Conservation (phyloP, 2,329 filamentous ascomycete species). For the Exophiala alcalophila region DNA sequence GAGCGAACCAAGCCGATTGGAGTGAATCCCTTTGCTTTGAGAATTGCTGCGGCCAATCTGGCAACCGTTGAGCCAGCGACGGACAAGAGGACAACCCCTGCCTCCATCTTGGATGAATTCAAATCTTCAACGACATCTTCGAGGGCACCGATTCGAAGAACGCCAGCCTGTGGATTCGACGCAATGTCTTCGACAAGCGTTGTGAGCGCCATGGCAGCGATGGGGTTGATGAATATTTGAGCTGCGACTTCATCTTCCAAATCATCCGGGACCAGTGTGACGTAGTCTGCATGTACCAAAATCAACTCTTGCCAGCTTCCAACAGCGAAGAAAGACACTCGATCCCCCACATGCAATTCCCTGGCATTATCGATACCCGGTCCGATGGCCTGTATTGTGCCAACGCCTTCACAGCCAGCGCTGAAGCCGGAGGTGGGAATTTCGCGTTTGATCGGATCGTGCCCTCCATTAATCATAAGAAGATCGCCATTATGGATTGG, state of each 20-base stretch:
- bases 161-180: neutral
- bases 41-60: neutral
- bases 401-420: slow-evolving; percentile 3
- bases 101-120: neutral
- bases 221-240: slow-evolving; percentile 6
- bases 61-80: slow-evolving; percentile 3
- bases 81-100: slow-evolving; percentile 5
- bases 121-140: neutral
- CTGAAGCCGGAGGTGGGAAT: slow-evolving; percentile 1
- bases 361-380: neutral
- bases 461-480: slow-evolving; percentile 3
- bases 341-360: neutral
- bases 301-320: slow-evolving; percentile 4
- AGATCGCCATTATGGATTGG: slow-evolving; percentile 8
- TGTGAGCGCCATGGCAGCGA: slow-evolving; percentile 2
- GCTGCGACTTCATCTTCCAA: slow-evolving; percentile 3
- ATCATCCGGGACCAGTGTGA: slow-evolving; percentile 2
- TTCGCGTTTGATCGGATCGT: slow-evolving; percentile 1
- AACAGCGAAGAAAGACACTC: slow-evolving; percentile 8
- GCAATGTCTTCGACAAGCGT: slow-evolving; percentile 1
- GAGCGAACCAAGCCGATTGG: slow-evolving; percentile 10
- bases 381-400: slow-evolving; percentile 1
- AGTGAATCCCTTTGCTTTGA: slow-evolving; percentile 8
- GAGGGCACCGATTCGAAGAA: neutral
- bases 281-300: neutral